phyloP scores from a whole-genome alignment of 805 yeast species.

The Myxozyma sirexii region DNA sequence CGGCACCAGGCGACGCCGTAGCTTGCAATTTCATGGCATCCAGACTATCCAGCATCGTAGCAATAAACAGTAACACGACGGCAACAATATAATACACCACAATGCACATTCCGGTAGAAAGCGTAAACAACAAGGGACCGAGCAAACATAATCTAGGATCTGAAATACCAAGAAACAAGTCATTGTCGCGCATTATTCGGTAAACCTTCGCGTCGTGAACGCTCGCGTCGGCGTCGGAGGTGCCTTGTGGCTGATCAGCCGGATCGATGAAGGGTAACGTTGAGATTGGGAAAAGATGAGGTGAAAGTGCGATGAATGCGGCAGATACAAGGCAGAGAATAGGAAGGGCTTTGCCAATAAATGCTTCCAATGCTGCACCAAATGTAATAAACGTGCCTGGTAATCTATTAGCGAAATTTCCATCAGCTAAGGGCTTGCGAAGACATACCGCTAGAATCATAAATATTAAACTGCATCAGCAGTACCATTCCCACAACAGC shows the following conservation, averaged over 20 bases:
- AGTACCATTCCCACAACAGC: slow-evolving; percentile 57
- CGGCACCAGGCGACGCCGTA: not conserved
- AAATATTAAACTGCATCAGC: slow-evolving; percentile 56
- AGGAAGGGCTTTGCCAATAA: slow-evolving; percentile 42
- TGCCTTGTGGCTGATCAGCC: slow-evolving; percentile 10
- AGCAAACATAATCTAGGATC: slow-evolving; percentile 58
- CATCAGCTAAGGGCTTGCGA: too few species aligned
- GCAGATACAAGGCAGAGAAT: slow-evolving; percentile 37
- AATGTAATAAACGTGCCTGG: slow-evolving; percentile 23
- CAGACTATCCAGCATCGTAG: slow-evolving; percentile 13
- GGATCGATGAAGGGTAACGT: slow-evolving; percentile 47
- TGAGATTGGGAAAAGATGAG: slow-evolving; percentile 41
- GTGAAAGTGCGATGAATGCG: slow-evolving; percentile 39
- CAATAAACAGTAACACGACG: slow-evolving; percentile 11
- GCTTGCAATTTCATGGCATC: slow-evolving; percentile 6
- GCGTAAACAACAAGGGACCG: slow-evolving; percentile 61
- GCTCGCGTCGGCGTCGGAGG: slow-evolving; percentile 6
- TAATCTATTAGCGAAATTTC: not conserved
- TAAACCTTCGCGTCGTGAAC: not conserved
- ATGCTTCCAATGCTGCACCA: slow-evolving; percentile 31
- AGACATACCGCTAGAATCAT: slow-evolving; percentile 35
- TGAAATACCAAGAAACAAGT: slow-evolving; percentile 67
- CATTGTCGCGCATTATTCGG: slow-evolving; percentile 49
- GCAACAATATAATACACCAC: slow-evolving; percentile 25
- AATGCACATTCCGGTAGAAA: slow-evolving; percentile 50